phyloP scores from a whole-genome alignment of 176 grass and related monocot genomes.

The Miscanthus lutarioriparius region DNA sequence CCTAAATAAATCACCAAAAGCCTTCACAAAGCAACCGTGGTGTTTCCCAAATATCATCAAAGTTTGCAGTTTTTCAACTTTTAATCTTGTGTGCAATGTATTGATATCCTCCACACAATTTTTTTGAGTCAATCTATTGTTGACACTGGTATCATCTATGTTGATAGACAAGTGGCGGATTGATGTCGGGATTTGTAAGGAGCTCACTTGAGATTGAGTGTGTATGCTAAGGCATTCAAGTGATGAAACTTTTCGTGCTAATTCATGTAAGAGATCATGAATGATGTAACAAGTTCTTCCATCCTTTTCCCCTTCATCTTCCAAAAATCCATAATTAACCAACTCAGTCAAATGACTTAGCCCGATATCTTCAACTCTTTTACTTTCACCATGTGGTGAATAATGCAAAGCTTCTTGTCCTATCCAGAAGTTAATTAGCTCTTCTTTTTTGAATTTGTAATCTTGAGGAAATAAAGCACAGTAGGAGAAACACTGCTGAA shows the following conservation, averaged over 20 bases:
- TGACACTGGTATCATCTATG: background rate
- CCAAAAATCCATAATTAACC: background rate
- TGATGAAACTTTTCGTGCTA: background rate
- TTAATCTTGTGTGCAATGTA: background rate
- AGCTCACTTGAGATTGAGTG: background rate
- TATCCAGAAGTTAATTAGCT: background rate
- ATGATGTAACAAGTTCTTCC: background rate
- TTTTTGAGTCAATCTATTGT: background rate
- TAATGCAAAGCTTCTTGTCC: background rate
- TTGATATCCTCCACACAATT: background rate
- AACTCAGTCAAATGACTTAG: background rate
- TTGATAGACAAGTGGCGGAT: background rate
- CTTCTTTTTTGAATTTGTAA: background rate
- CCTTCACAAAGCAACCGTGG: background rate
- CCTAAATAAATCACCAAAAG: background rate
- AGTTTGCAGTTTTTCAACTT: background rate
- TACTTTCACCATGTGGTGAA: background rate
- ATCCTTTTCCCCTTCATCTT: background rate
- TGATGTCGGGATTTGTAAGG: background rate
- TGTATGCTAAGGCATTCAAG: background rate
- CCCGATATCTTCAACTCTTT: background rate
- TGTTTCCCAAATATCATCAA: slow-evolving; percentile 1
- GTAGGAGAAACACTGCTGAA: background rate
- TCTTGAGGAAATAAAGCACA: background rate
- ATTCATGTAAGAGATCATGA: background rate